phyloP scores from a whole-genome alignment of 192 early-diverging fungal genomes.

The Haplosporangium gracile region DNA sequence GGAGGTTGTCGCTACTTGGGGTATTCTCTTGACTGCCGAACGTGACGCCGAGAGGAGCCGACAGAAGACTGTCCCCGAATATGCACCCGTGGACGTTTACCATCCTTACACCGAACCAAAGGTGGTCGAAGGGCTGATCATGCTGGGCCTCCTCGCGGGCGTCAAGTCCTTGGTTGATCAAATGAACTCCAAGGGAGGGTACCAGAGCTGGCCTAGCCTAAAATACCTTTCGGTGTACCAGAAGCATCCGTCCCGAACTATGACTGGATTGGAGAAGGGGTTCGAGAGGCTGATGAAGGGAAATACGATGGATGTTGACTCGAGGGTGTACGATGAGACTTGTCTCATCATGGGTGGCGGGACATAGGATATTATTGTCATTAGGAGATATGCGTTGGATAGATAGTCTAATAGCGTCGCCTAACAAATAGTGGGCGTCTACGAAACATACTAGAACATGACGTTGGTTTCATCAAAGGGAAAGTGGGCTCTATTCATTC shows the following conservation, averaged over 20 bases:
- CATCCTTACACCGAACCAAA: not conserved
- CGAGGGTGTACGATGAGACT: not conserved
- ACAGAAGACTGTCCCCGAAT: not conserved
- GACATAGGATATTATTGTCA: not conserved
- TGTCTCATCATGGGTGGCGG: not conserved
- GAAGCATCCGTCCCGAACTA: not conserved
- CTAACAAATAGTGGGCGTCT: too few relatives aligned
- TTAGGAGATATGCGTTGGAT: not conserved
- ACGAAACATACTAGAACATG: too few relatives aligned
- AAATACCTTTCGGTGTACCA: not conserved
- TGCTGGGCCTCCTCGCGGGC: not conserved
- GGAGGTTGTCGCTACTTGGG: not conserved
- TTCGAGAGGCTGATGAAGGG: not conserved
- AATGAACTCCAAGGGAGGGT: not conserved
- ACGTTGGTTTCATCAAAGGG: not conserved
- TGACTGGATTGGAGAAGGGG: not conserved
- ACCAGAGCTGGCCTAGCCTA: not conserved
- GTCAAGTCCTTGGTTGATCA: not conserved
- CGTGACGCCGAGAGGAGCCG: not conserved
- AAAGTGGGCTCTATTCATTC: not conserved
- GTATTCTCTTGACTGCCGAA: not conserved
- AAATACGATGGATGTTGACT: not conserved
- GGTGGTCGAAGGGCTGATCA: not conserved
- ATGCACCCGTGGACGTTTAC: not conserved
- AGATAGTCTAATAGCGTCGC: not conserved